A percentile compares a stretch with the other conserved stretches of the same genome.
Conservation (phyloP, 139 green algal species). For the Micromonas pusilla region DNA sequence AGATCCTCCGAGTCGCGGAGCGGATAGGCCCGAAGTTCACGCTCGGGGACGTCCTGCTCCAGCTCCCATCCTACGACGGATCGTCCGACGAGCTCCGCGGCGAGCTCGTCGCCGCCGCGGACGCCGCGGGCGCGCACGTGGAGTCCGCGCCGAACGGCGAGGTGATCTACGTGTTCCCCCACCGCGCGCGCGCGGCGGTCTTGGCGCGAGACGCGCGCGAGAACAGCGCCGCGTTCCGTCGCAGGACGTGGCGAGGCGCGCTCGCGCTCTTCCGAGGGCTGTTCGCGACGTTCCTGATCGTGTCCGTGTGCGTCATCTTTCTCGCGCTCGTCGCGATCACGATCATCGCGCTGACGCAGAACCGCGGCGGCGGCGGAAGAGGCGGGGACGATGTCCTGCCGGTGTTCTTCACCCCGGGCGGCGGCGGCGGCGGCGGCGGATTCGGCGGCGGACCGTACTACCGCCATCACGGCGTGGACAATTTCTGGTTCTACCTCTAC, state of each 20-base stretch:
- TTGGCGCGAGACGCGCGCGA: not conserved
- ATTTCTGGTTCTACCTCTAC: conserved; percentile 21
- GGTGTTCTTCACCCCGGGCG: not conserved
- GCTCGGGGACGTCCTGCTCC: conserved; percentile 8
- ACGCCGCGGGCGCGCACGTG: not conserved
- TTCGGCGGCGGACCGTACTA: not conserved
- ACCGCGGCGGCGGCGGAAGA: not conserved
- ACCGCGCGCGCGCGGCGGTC: not conserved
- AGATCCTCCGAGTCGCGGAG: not conserved
- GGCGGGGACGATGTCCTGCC: not conserved
- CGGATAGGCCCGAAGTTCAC: not conserved
- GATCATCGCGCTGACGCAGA: conserved; percentile 20
- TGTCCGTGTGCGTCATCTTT: conserved; percentile 12
- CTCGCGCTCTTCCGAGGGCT: not conserved
- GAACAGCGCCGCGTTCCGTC: not conserved
- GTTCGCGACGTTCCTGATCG: conserved; percentile 26
- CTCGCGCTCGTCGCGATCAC: conserved; percentile 21
- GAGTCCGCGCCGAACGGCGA: not conserved
- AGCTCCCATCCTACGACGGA: not conserved
- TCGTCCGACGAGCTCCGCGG: not conserved
- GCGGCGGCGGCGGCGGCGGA: not conserved
- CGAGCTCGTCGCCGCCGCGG: not conserved
- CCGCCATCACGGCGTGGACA: conserved; percentile 1
- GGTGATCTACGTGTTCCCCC: conserved; percentile 33
- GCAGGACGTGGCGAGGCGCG: not conserved